Conservation (phyloP, 345 rosid genomes). For the Eutrema heterophyllum region DNA sequence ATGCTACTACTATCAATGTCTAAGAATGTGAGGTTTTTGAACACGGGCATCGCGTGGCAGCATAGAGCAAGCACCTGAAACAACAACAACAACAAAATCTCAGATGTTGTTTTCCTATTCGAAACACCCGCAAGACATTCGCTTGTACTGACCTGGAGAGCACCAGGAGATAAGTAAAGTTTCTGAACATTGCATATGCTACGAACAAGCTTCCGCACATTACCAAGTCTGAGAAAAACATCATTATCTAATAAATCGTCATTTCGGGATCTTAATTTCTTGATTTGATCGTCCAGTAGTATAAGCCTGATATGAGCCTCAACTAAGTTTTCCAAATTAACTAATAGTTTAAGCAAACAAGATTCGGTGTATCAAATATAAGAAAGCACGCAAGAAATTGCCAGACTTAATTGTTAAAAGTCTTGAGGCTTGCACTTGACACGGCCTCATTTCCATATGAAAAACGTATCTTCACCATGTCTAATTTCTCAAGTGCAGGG, state of each 20-base stretch:
- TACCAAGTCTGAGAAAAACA: neutral
- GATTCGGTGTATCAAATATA: neutral
- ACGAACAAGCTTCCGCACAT: neutral
- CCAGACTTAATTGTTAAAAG: neutral
- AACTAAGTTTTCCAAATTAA: neutral
- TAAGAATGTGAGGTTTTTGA: constrained; percentile 1
- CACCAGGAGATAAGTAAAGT: neutral
- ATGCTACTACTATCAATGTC: neutral
- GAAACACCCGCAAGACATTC: too few relatives aligned
- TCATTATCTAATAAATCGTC: too few relatives aligned
- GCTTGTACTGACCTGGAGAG: neutral
- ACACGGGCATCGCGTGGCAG: neutral
- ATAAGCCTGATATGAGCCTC: neutral
- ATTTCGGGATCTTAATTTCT: too few relatives aligned
- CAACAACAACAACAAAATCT: too few relatives aligned
- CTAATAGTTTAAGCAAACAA: neutral
- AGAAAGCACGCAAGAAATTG: neutral
- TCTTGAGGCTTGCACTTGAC: constrained; percentile 2
- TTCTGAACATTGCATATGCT: neutral
- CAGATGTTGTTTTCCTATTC: too few relatives aligned
- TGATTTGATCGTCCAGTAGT: too few relatives aligned
- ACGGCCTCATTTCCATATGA: neutral
- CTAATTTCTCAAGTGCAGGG: neutral
- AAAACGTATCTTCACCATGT: neutral
- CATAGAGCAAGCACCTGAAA: neutral